Conservation (phyloP, 345 rosid species). For the Boechera divaricarpa region DNA sequence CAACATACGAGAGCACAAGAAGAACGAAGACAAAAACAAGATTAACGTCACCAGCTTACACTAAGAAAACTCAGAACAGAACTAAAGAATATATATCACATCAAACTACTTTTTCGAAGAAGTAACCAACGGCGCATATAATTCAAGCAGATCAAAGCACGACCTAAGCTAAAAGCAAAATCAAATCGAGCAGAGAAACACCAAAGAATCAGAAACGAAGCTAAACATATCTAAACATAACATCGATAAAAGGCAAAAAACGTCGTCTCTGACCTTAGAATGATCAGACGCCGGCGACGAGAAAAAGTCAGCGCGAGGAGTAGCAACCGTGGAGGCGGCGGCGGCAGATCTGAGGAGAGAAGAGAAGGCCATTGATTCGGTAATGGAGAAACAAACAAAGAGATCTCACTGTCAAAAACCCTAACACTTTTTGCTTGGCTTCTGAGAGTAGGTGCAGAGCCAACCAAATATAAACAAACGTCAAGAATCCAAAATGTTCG, state of each 20-base stretch:
- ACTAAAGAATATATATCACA: background rate
- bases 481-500: conserved; percentile 41
- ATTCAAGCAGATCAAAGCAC: conserved; percentile 25
- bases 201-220: background rate
- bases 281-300: conserved; percentile 51
- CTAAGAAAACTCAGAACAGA: conserved; percentile 15
- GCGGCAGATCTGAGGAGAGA: conserved; percentile 70
- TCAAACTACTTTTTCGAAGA: background rate
- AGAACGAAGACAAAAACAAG: background rate
- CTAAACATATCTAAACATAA: background rate
- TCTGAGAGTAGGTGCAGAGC: conserved; percentile 44
- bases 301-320: conserved; percentile 50
- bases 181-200: conserved; percentile 22
- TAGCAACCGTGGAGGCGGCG: conserved; percentile 47
- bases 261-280: conserved; percentile 57
- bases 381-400: conserved; percentile 28
- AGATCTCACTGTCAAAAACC: conserved; percentile 41
- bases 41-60: conserved; percentile 9
- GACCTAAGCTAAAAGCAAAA: conserved; percentile 17
- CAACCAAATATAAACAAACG: conserved; percentile 38
- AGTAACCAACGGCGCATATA: conserved; percentile 17
- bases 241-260: conserved; percentile 19
- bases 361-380: conserved; percentile 64
- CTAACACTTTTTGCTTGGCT: conserved; percentile 38
- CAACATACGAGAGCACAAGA: background rate